Evolutionary conservation across 495 filamentous ascomycete genomes (phyloP).

Genomic region (Schizothecium vesticola): DNA sequence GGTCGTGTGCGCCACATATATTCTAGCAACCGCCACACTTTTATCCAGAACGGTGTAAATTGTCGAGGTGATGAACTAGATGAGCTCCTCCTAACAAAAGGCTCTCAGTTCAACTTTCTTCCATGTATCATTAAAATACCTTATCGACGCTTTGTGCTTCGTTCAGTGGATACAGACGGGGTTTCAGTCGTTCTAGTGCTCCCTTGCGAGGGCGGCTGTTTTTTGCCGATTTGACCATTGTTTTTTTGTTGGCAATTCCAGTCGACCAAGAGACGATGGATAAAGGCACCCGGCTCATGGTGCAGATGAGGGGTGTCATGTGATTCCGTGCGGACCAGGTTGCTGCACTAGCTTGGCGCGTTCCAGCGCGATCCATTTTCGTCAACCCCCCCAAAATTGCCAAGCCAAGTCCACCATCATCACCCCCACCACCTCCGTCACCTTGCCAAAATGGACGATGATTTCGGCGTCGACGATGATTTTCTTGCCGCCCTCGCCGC

Average conservation of each 20-base stretch:
- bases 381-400: background rate
- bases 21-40: background rate
- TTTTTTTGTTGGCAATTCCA: background rate
- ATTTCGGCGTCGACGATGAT: constrained; percentile 57
- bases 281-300: background rate
- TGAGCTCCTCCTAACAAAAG: background rate
- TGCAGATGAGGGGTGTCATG: background rate
- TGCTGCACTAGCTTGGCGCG: background rate
- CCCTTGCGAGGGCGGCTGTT: background rate
- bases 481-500: constrained; percentile 50
- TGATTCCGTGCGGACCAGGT: background rate
- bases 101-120: background rate
- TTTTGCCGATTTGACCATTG: background rate
- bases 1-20: background rate
- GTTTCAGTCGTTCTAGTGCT: background rate
- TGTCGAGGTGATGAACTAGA: background rate
- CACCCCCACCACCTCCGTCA: background rate
- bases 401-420: background rate
- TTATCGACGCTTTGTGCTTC: background rate
- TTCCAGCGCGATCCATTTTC: background rate
- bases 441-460: constrained; percentile 45
- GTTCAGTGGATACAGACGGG: background rate
- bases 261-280: background rate
- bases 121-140: background rate
- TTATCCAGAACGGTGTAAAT: background rate